These are phyloP conservation scores for Globisporangium apiculatum DNA, from an alignment of 352 stramenopile genomes.

Conservation along the genomic window DNA sequence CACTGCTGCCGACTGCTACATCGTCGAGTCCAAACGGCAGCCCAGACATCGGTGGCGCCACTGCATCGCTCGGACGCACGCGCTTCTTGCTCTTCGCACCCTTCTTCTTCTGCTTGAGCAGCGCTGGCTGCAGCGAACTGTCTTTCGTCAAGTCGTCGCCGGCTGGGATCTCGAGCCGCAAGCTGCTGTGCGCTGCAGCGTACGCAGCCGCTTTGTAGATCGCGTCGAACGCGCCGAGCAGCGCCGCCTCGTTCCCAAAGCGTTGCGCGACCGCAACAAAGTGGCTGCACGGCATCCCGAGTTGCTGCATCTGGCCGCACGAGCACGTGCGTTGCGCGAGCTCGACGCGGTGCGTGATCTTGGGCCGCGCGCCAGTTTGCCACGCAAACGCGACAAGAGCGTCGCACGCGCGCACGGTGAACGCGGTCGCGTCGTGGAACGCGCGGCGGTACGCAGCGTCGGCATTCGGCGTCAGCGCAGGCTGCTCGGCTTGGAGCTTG, in stretches of 20 bases:
- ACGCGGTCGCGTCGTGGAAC: slow-evolving; percentile 45
- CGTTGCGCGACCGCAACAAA: slow-evolving; percentile 68
- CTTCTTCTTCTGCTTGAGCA: slow-evolving; percentile 12
- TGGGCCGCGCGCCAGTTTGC: slow-evolving; percentile 60
- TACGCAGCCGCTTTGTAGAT: slow-evolving; percentile 73
- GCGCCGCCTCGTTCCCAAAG: slow-evolving; percentile 50
- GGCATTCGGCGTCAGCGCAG: slow-evolving; percentile 49
- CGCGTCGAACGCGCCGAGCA: slow-evolving; percentile 59
- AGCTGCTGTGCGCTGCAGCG: slow-evolving; percentile 45
- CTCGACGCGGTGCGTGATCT: slow-evolving; percentile 69
- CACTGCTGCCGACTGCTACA: not conserved
- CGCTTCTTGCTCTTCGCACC: slow-evolving; percentile 61
- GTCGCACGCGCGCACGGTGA: slow-evolving; percentile 65
- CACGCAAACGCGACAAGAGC: slow-evolving; percentile 73
- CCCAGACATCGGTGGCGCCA: not conserved
- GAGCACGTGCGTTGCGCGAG: slow-evolving; percentile 63
- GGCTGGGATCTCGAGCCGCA: slow-evolving; percentile 72
- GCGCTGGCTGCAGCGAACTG: slow-evolving; percentile 41
- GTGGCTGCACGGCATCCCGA: slow-evolving; percentile 66
- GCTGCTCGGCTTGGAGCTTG: slow-evolving; percentile 37
- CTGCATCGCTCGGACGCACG: slow-evolving; percentile 13
- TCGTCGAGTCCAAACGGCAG: too few species aligned
- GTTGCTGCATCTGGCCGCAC: slow-evolving; percentile 64
- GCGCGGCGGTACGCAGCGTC: slow-evolving; percentile 61
- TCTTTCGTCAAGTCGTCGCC: slow-evolving; percentile 71